Evolutionary conservation across 75 land plant genomes (phyloP), one percentile per base, ranked within the genome.

Genomic region (Chamaecyparis obtusa): DNA sequence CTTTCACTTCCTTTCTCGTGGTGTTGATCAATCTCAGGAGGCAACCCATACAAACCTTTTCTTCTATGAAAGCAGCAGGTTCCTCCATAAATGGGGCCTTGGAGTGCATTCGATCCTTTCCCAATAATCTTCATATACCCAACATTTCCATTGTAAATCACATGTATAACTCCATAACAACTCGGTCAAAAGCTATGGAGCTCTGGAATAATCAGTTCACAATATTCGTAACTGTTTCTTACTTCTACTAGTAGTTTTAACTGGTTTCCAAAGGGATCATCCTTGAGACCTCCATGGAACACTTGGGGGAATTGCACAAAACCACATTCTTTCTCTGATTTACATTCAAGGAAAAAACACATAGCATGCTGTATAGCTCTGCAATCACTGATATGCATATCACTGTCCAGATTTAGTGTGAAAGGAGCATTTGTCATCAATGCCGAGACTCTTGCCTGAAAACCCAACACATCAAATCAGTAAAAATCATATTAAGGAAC

Each of bases 381-480:
- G 16, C 90, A 83, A 51, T 91, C 87, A 88, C 86, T 89, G 13
- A 75, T 85, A 74, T 64, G 88, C 90, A 89, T 88, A 77, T 93
- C 94, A 56, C 90, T 90, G 88, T 93, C 94, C 44, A 93, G 86
- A 48, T 93, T 93, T 19, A 93, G 87, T 85, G 90, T 88, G 71
- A 80, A 89, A 15, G 94, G 93, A 1, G 93, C 91, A 78, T 93
- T 93, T 24, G 93, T 93, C 91, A 90, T 86, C 84, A 90, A 87
- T 44, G 43, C 83, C 0, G 94, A 94, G 0, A 94, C 94, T 77
- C 94, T 86, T 21, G 85, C 78, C 94, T 94, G 86, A 37, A 43
- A 87, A 83, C 8, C 21, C 14, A 86, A 17, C 33, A 15, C 11
- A 30, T 69, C 11, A 24, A 10, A 39, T 27, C 46, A 17, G 32